These are phyloP conservation scores for Xylaria sp. DNA, from an alignment of 2,329 filamentous ascomycete species.

Conservation along the genomic window DNA sequence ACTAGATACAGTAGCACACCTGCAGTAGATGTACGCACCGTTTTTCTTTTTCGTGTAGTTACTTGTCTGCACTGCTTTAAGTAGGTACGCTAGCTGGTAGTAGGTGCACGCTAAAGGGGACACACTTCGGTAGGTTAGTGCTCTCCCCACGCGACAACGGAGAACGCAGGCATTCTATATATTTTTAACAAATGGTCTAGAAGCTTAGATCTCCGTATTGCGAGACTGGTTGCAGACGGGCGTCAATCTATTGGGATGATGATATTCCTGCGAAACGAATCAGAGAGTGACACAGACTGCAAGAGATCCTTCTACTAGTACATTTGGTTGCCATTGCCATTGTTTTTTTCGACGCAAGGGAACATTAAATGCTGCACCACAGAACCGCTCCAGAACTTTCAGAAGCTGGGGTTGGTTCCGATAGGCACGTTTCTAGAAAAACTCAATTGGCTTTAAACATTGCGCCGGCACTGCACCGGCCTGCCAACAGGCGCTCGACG, in stretches of 20 bases:
- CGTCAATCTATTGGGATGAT: slow-evolving; percentile 8
- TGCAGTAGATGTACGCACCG: background rate
- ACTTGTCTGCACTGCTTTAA: slow-evolving; percentile 2
- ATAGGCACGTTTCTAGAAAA: slow-evolving; percentile 20
- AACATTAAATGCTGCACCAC: background rate
- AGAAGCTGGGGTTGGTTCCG: slow-evolving; percentile 17
- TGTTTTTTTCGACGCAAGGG: background rate
- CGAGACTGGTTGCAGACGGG: background rate
- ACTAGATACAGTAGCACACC: background rate
- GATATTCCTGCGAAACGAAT: background rate
- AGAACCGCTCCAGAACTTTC: background rate
- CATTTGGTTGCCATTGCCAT: background rate
- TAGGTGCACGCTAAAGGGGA: background rate
- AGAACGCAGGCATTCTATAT: slow-evolving; percentile 25
- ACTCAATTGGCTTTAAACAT: slow-evolving; percentile 22
- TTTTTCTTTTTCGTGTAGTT: slow-evolving; percentile 1
- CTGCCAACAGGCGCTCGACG: slow-evolving; percentile 5
- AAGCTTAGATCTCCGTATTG: slow-evolving; percentile 6
- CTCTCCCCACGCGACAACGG: slow-evolving; percentile 46
- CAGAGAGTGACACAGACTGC: background rate
- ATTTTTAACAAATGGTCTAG: slow-evolving; percentile 6
- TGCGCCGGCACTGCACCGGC: background rate
- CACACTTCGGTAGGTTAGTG: background rate
- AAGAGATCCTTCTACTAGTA: background rate
- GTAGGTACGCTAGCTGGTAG: background rate